Percentiles rank a stretch among this genome's conserved stretches.
Evolutionary conservation across 495 filamentous ascomycete genomes (phyloP).

Genomic region (Jackrogersella minutella): DNA sequence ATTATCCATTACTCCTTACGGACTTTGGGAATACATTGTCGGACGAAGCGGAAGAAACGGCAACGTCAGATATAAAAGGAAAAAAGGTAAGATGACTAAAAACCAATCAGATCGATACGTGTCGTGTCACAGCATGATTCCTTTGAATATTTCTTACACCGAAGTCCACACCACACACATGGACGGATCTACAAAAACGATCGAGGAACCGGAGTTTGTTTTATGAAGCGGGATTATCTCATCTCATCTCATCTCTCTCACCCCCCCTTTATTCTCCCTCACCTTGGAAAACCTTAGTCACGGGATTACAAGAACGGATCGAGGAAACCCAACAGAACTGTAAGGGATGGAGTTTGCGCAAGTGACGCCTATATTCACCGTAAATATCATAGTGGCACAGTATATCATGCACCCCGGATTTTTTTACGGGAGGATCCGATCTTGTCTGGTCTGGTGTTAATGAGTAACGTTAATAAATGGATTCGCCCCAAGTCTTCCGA

Average conservation of each 20-base stretch:
- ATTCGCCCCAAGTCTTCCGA: conserved; percentile 3
- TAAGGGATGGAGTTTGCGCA: not conserved
- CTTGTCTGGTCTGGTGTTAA: not conserved
- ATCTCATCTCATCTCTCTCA: too few species aligned
- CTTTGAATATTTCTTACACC: conserved; percentile 8
- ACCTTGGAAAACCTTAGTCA: not conserved
- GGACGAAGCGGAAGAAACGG: conserved; percentile 17
- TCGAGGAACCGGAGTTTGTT: not conserved
- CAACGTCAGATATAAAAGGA: conserved; percentile 2
- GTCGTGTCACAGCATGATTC: conserved; percentile 33
- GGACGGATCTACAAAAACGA: conserved; percentile 1
- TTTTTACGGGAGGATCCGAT: conserved; percentile 27
- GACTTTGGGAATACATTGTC: not conserved
- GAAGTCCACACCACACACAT: too few species aligned
- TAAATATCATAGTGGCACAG: not conserved
- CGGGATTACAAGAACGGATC: not conserved
- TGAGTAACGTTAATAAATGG: conserved; percentile 12
- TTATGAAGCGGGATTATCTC: not conserved
- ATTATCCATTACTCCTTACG: not conserved
- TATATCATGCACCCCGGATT: conserved; percentile 32
- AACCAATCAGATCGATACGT: conserved; percentile 20
- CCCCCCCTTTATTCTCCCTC: not conserved
- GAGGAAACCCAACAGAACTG: not conserved
- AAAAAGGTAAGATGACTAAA: not conserved
- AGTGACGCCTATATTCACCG: conserved; percentile 7